Evolutionary conservation across 2,329 filamentous ascomycete species (phyloP).

Genomic region (Fusarium metavorans): DNA sequence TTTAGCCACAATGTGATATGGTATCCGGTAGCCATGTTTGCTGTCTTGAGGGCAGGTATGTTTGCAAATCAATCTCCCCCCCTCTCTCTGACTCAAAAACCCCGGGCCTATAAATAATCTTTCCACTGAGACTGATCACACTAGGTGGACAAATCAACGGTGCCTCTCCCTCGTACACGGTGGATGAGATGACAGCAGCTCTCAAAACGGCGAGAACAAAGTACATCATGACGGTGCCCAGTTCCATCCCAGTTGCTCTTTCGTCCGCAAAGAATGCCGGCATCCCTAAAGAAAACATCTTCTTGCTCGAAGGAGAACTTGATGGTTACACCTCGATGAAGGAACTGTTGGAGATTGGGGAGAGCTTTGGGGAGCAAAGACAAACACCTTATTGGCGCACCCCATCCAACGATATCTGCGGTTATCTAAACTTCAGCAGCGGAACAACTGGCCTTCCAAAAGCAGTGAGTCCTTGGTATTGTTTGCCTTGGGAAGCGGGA

Average conservation of each 20-base stretch:
- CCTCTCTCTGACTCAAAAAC: no score
- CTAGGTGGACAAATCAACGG: not conserved
- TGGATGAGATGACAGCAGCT: conserved; percentile 9
- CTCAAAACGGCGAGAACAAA: conserved; percentile 16
- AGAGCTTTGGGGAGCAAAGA: not conserved
- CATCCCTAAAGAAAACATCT: not conserved
- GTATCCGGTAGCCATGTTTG: conserved; percentile 22
- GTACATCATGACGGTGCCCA: conserved; percentile 4
- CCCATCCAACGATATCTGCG: conserved; percentile 2
- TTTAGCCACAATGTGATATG: conserved; percentile 16
- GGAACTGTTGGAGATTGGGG: not conserved
- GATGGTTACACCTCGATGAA: not conserved
- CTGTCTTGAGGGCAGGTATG: conserved; percentile 2
- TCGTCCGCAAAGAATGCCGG: conserved; percentile 6
- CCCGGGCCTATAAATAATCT: no score
- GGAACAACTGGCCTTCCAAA: conserved; percentile 41
- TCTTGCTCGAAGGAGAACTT: not conserved
- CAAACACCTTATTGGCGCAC: no score
- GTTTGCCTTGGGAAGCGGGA: no score
- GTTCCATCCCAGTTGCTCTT: not conserved
- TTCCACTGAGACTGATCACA: no score
- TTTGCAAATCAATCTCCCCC: no score
- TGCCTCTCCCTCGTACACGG: conserved; percentile 22
- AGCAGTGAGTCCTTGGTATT: conserved; percentile 15
- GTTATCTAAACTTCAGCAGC: conserved; percentile 37